Evolutionary conservation across 2,329 filamentous ascomycete genomes (phyloP).

Genomic region (Cladosporium oxysporum): DNA sequence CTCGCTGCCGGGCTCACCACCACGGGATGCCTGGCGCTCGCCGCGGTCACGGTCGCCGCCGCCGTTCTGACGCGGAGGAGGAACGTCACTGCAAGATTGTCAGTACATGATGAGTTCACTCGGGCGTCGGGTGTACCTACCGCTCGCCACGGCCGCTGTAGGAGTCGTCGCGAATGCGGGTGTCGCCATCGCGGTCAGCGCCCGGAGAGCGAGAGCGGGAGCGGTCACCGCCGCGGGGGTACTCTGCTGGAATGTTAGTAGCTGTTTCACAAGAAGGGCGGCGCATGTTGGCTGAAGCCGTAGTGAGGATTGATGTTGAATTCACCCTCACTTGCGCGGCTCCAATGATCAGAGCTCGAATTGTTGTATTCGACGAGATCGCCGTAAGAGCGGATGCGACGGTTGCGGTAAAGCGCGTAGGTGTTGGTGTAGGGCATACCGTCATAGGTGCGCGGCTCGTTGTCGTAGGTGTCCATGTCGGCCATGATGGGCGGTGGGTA

Average conservation of each 20-base stretch:
- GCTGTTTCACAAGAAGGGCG: background rate
- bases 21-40: slow-evolving; percentile 33
- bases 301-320: slow-evolving; percentile 22
- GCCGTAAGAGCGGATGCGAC: slow-evolving; percentile 13
- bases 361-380: slow-evolving; percentile 17
- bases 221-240: slow-evolving; percentile 58
- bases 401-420: background rate
- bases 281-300: slow-evolving; percentile 7
- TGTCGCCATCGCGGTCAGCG: slow-evolving; percentile 54
- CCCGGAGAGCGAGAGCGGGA: slow-evolving; percentile 68
- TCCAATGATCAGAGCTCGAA: slow-evolving; percentile 18
- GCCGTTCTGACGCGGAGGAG: slow-evolving; percentile 37
- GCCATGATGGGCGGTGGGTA: slow-evolving; percentile 35
- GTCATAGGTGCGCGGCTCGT: slow-evolving; percentile 65
- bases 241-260: slow-evolving; percentile 45
- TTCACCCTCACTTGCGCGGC: slow-evolving; percentile 20
- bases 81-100: slow-evolving; percentile 45
- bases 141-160: slow-evolving; percentile 60
- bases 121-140: slow-evolving; percentile 40
- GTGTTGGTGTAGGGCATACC: slow-evolving; percentile 50
- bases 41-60: slow-evolving; percentile 14
- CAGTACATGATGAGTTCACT: slow-evolving; percentile 19
- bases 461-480: slow-evolving; percentile 64
- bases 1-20: slow-evolving; percentile 61
- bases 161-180: slow-evolving; percentile 65